Conservation (phyloP, 1,284 basidiomycete species). For the Entoloma clypeatum region DNA sequence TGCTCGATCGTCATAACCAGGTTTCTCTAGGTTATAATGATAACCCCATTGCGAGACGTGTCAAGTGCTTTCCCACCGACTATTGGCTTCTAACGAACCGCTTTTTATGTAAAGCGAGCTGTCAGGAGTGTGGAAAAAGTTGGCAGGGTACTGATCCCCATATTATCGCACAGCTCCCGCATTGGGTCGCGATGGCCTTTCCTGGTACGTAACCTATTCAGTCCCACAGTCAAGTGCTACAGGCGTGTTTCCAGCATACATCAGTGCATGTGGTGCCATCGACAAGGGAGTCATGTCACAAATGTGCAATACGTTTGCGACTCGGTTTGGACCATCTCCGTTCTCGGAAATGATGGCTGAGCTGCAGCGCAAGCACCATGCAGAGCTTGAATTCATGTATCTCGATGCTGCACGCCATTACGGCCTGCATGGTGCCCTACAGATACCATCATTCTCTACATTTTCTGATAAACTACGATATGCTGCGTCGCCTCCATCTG, state of each 20-base stretch:
- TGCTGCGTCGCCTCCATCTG: neutral
- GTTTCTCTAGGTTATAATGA: conserved; percentile 1
- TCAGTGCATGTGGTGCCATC: conserved; percentile 1
- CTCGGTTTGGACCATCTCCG: neutral
- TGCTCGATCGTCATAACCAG: neutral
- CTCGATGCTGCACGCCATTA: neutral
- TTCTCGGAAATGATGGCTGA: neutral
- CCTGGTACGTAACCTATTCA: neutral
- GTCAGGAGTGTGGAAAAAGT: neutral
- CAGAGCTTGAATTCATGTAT: neutral
- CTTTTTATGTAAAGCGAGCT: conserved; percentile 1
- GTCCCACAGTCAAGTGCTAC: neutral
- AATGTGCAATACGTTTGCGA: conserved; percentile 1
- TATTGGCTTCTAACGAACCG: neutral
- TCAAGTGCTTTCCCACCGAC: too few species aligned
- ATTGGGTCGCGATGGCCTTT: too few species aligned
- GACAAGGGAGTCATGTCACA: too few species aligned
- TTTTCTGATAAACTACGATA: conserved; percentile 1
- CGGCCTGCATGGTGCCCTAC: too few species aligned
- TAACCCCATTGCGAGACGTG: too few species aligned
- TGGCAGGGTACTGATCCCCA: conserved; percentile 1
- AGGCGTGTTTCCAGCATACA: conserved; percentile 1
- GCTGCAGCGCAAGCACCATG: conserved; percentile 1
- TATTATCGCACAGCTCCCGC: neutral
- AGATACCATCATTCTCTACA: conserved; percentile 1